Evolutionary conservation across 2,329 filamentous ascomycete species (phyloP).

Genomic region (Ophiostoma pallidulum): DNA sequence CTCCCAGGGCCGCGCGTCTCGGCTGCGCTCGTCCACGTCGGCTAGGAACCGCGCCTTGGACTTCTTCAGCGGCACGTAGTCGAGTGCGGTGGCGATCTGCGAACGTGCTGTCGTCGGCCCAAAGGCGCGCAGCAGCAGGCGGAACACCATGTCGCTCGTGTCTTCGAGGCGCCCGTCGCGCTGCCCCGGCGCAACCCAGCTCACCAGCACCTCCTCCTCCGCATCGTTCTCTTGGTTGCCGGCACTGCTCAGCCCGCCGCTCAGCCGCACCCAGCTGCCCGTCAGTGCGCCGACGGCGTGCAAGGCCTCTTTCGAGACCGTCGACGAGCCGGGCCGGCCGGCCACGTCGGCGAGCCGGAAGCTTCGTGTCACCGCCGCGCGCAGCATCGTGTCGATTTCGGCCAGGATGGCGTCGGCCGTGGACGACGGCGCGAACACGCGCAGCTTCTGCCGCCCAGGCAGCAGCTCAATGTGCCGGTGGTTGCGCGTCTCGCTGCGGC

Average conservation of each 20-base stretch:
- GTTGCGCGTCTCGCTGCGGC: constrained; percentile 6
- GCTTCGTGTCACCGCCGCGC: constrained; percentile 14
- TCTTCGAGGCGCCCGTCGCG: constrained; percentile 23
- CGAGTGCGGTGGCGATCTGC: constrained; percentile 17
- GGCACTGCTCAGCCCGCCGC: constrained; percentile 21
- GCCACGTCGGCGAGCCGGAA: constrained; percentile 5
- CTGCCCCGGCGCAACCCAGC: constrained; percentile 7
- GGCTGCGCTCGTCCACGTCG: constrained; percentile 21
- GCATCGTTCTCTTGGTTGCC: constrained; percentile 19
- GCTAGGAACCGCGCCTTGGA: constrained; percentile 23
- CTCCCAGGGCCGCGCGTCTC: constrained; percentile 29
- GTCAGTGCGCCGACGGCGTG: constrained; percentile 31
- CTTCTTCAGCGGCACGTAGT: constrained; percentile 8
- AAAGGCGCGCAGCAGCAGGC: constrained; percentile 33
- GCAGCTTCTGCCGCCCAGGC: constrained; percentile 22
- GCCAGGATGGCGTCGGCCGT: constrained; percentile 28
- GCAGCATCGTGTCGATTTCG: constrained; percentile 25
- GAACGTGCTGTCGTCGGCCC: constrained; percentile 14
- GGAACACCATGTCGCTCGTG: constrained; percentile 34
- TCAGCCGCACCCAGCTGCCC: constrained; percentile 29
- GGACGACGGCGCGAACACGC: constrained; percentile 28
- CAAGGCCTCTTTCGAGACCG: constrained; percentile 16
- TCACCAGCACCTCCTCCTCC: constrained; percentile 10
- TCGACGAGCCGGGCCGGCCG: not conserved
- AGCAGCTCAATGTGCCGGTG: constrained; percentile 27